These are phyloP conservation scores for Harrya chromipes DNA, from an alignment of 768 basidiomycete species.

Conservation along the genomic window DNA sequence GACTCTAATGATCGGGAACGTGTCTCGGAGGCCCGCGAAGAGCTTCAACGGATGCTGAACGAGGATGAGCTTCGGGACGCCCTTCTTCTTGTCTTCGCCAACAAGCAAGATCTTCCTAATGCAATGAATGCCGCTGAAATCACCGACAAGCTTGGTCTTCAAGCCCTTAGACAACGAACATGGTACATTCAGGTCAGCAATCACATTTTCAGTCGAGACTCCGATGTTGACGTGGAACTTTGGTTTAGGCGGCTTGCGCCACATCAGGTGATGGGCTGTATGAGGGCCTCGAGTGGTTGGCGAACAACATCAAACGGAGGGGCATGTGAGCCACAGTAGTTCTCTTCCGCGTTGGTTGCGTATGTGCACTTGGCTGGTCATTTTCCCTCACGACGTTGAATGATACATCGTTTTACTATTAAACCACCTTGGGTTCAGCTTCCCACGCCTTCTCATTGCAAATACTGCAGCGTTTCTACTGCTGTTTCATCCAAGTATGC, in stretches of 20 bases:
- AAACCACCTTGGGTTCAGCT: conserved; percentile 32
- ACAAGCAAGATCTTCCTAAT: conserved; percentile 99
- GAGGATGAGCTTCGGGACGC: conserved; percentile 99
- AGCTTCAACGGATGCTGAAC: conserved; percentile 99
- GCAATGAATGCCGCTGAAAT: conserved; percentile 99
- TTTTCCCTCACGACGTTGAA: conserved; percentile 59
- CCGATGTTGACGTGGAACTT: conserved; percentile 14
- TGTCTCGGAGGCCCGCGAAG: conserved; percentile 98
- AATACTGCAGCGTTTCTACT: conserved; percentile 5
- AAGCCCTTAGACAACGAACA: conserved; percentile 93
- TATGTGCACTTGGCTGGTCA: conserved; percentile 50
- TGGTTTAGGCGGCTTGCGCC: conserved; percentile 85
- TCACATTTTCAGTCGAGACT: not conserved
- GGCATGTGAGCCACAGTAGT: conserved; percentile 43
- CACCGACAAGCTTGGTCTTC: conserved; percentile 98
- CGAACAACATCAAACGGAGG: conserved; percentile 81
- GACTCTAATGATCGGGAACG: conserved; percentile 99
- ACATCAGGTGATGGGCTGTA: conserved; percentile 98
- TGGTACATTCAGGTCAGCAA: conserved; percentile 92
- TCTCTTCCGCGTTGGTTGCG: conserved; percentile 38
- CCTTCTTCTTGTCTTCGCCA: conserved; percentile 97
- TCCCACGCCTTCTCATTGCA: conserved; percentile 14
- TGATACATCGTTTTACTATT: conserved; percentile 43
- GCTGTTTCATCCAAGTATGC: too few relatives aligned
- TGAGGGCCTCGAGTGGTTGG: conserved; percentile 97